These are phyloP conservation scores for Wilhelminamyces savonicus DNA, from an alignment of 805 yeast species.

Conservation along the genomic window DNA sequence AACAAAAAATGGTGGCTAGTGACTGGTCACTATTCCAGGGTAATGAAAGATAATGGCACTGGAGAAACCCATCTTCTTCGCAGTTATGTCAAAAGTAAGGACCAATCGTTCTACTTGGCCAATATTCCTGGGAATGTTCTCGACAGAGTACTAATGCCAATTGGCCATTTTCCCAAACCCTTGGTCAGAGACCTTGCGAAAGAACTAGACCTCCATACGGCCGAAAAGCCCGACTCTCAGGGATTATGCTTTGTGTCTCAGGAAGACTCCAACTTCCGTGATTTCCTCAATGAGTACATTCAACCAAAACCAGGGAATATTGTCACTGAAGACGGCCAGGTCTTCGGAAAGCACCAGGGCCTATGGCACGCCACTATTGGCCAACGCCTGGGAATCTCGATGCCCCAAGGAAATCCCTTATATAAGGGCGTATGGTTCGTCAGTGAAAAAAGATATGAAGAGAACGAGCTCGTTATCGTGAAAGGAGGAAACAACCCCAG, in stretches of 20 bases:
- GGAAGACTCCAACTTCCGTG: conserved; percentile 53
- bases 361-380: conserved; percentile 96
- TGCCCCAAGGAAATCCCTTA: conserved; percentile 85
- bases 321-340: conserved; percentile 63
- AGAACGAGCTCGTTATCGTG: conserved; percentile 76
- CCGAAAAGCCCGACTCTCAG: conserved; percentile 85
- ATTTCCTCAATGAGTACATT: conserved; percentile 70
- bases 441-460: conserved; percentile 54
- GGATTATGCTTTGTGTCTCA: conserved; percentile 89
- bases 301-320: conserved; percentile 72
- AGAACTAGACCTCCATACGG: conserved; percentile 48
- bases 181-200: conserved; percentile 65
- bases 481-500: conserved; percentile 56
- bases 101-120: conserved; percentile 87
- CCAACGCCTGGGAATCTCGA: conserved; percentile 67
- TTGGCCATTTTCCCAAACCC: conserved; percentile 73
- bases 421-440: conserved; percentile 84
- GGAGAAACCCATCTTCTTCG: conserved; percentile 45
- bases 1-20: conserved; percentile 68
- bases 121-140: conserved; percentile 47
- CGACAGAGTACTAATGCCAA: conserved; percentile 59
- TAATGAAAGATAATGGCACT: conserved; percentile 28
- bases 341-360: conserved; percentile 82
- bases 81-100: conserved; percentile 58
- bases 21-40: conserved; percentile 76